Evolutionary conservation across 1,284 basidiomycete genomes (phyloP).

Genomic region (Grifola frondosa): DNA sequence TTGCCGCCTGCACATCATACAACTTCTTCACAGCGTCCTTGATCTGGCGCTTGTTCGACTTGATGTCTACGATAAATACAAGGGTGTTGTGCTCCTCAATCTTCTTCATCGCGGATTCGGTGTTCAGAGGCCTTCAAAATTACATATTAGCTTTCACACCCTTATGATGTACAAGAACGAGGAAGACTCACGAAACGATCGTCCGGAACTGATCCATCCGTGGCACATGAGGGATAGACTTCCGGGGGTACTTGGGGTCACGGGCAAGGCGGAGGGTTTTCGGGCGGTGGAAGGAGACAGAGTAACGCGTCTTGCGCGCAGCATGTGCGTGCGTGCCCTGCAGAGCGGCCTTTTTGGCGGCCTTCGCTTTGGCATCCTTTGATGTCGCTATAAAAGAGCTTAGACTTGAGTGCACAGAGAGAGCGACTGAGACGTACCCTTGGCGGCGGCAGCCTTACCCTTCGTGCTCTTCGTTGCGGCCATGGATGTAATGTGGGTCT

Average conservation of each 20-base stretch:
- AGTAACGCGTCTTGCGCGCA: conserved; percentile 82
- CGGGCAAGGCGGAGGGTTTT: conserved; percentile 90
- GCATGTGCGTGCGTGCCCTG: conserved; percentile 81
- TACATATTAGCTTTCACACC: neutral
- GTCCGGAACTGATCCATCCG: conserved; percentile 98
- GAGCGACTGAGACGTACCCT: conserved; percentile 39
- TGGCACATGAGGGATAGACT: conserved; percentile 91
- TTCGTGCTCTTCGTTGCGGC: conserved; percentile 64
- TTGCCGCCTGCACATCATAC: conserved; percentile 94
- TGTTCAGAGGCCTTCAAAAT: conserved; percentile 66
- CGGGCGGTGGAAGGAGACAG: conserved; percentile 94
- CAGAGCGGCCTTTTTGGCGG: conserved; percentile 95
- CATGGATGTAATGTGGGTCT: conserved; percentile 40
- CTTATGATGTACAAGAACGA: neutral
- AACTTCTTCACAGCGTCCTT: conserved; percentile 99
- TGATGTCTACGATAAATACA: conserved; percentile 96
- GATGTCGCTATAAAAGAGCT: conserved; percentile 21
- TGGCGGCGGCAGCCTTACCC: conserved; percentile 52
- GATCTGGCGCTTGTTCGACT: conserved; percentile 97
- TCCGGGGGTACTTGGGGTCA: conserved; percentile 91
- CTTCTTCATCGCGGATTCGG: conserved; percentile 93
- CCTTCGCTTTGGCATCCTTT: conserved; percentile 82
- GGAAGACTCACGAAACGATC: conserved; percentile 73
- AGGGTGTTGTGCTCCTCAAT: conserved; percentile 99
- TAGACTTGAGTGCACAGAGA: neutral